These are phyloP conservation scores for Trichoderma sp. DNA, from an alignment of 2,329 filamentous ascomycete genomes.

Conservation along the genomic window DNA sequence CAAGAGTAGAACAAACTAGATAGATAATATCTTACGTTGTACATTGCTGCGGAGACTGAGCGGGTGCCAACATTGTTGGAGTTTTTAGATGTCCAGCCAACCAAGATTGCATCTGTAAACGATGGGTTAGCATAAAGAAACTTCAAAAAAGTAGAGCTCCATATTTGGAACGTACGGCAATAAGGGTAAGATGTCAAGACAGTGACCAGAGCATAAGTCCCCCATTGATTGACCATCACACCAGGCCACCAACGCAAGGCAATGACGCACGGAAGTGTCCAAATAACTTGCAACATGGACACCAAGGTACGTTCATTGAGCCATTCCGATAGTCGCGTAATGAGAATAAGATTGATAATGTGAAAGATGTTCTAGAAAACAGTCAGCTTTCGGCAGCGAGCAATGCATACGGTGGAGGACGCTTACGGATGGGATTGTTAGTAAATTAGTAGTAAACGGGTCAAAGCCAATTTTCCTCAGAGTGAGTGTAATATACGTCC, in stretches of 20 bases:
- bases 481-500: constrained; percentile 8
- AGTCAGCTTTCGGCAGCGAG: neutral
- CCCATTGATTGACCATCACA: constrained; percentile 13
- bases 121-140: neutral
- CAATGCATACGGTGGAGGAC: neutral
- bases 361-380: neutral
- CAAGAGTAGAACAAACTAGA: neutral
- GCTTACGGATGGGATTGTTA: constrained; percentile 6
- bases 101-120: neutral
- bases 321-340: constrained; percentile 3
- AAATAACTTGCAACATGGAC: constrained; percentile 5
- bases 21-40: neutral
- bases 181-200: constrained; percentile 15
- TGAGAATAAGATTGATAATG: constrained; percentile 10
- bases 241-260: constrained; percentile 14
- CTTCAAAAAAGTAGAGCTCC: neutral
- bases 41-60: constrained; percentile 10
- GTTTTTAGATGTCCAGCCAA: constrained; percentile 14
- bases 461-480: constrained; percentile 14
- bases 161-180: neutral
- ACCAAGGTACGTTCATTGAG: constrained; percentile 2
- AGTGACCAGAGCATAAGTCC: constrained; percentile 11
- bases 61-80: constrained; percentile 12
- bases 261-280: constrained; percentile 15
- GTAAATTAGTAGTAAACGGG: constrained; percentile 6